These are phyloP conservation scores for Microcera coccophila DNA, from an alignment of 2,329 filamentous ascomycete species.

Conservation along the genomic window DNA sequence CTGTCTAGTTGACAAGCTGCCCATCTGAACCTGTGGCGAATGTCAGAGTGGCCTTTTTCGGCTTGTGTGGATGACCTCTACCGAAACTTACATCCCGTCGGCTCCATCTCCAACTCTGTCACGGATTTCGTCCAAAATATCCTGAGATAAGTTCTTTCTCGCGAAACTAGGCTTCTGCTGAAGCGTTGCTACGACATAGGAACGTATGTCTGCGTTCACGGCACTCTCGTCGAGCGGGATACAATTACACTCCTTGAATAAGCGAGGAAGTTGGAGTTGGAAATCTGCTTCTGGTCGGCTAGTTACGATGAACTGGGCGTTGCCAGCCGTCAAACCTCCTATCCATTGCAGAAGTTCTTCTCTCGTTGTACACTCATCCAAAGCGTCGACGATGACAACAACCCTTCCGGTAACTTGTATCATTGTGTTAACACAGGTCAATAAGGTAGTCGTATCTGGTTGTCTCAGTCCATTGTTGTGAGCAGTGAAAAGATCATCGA, in stretches of 20 bases:
- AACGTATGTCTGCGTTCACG: conserved; percentile 16
- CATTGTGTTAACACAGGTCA: conserved; percentile 12
- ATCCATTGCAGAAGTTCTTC: conserved; percentile 19
- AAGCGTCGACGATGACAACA: conserved; percentile 19
- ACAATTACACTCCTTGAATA: conserved; percentile 15
- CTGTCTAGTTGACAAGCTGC: conserved; percentile 28
- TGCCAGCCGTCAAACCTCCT: neutral
- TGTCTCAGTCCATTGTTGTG: neutral
- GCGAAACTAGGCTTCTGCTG: conserved; percentile 15
- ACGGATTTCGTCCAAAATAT: conserved; percentile 9
- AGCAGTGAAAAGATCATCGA: neutral
- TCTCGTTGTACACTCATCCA: conserved; percentile 22
- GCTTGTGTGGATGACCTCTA: too few species aligned
- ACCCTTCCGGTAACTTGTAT: conserved; percentile 10
- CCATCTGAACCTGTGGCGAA: conserved; percentile 30
- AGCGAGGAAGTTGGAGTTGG: conserved; percentile 1
- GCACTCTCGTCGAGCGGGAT: conserved; percentile 11
- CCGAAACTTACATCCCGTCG: conserved; percentile 31
- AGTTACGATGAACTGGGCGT: conserved; percentile 13
- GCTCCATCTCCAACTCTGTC: conserved; percentile 16
- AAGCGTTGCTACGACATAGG: conserved; percentile 10
- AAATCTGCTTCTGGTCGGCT: conserved; percentile 20
- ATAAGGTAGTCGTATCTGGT: conserved; percentile 1
- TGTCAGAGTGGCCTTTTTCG: too few species aligned
- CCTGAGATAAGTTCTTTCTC: conserved; percentile 10